phyloP scores from a whole-genome alignment of 192 early-diverging fungal species.

The Entomortierella lignicola region DNA sequence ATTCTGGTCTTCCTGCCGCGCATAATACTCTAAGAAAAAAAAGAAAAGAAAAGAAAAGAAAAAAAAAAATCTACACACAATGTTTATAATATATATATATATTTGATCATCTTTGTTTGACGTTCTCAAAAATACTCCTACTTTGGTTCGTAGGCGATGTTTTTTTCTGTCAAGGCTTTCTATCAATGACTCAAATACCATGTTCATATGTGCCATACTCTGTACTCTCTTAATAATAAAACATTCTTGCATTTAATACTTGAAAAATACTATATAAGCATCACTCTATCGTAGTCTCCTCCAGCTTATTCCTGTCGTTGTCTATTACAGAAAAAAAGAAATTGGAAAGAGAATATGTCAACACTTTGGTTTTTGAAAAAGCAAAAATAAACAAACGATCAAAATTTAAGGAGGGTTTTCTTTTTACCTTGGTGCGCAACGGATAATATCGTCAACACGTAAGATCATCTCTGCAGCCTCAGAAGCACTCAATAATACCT shows the following conservation, averaged over 20 bases:
- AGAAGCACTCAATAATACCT: constrained; percentile 91
- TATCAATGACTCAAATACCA: no score
- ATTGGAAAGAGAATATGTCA: background rate
- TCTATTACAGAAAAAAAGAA: background rate
- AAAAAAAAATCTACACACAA: no score
- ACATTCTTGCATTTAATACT: background rate
- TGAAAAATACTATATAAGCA: no score
- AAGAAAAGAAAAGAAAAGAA: no score
- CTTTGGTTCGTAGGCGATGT: no score
- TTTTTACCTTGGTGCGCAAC: constrained; percentile 77
- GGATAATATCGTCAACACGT: constrained; percentile 98
- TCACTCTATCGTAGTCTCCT: background rate
- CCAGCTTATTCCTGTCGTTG: constrained; percentile 30
- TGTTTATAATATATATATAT: no score
- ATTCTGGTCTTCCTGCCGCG: constrained; percentile 39
- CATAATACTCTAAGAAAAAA: background rate
- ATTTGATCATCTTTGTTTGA: no score
- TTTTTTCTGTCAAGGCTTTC: no score
- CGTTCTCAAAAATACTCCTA: no score
- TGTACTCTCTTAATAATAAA: background rate
- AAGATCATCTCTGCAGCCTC: constrained; percentile 99
- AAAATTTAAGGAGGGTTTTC: background rate
- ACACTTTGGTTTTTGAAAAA: background rate
- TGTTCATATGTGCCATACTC: background rate
- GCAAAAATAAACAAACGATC: no score